phyloP scores from a whole-genome alignment of 169 alveolate genomes.

The Besnoitia besnoiti region DNA sequence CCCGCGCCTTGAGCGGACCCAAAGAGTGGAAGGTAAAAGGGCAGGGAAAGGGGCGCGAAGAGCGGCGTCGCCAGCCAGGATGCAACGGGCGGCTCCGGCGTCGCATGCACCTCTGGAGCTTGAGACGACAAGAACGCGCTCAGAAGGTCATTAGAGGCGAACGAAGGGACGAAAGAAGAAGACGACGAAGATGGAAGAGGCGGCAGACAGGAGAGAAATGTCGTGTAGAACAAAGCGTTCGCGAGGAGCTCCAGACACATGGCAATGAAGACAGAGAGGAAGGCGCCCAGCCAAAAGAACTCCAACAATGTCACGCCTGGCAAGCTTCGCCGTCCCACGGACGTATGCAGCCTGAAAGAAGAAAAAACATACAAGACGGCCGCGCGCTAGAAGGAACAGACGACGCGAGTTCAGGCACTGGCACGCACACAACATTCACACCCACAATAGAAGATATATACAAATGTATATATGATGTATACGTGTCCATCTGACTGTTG shows the following conservation, averaged over 20 bases:
- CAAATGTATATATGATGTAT: no score
- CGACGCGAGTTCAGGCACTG: no score
- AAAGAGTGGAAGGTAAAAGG: not conserved
- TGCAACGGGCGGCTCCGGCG: not conserved
- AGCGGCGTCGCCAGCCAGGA: not conserved
- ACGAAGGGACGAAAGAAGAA: not conserved
- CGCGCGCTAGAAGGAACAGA: no score
- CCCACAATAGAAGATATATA: no score
- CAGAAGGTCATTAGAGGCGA: not conserved
- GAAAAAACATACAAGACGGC: not conserved
- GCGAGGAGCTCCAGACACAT: not conserved
- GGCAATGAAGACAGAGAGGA: not conserved
- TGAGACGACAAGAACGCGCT: not conserved
- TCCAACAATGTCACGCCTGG: not conserved
- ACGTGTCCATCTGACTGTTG: no score
- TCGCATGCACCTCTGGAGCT: not conserved
- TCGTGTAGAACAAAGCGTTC: not conserved
- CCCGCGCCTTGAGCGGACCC: not conserved
- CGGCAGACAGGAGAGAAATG: not conserved
- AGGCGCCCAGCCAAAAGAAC: constrained; percentile 16
- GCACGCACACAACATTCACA: no score
- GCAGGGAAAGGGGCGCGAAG: not conserved
- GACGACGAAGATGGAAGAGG: not conserved
- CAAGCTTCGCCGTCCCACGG: not conserved
- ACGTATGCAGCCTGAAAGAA: not conserved